Conservation (phyloP, 1,139 yeast genomes). For the Wickerhamiella infanticola region DNA sequence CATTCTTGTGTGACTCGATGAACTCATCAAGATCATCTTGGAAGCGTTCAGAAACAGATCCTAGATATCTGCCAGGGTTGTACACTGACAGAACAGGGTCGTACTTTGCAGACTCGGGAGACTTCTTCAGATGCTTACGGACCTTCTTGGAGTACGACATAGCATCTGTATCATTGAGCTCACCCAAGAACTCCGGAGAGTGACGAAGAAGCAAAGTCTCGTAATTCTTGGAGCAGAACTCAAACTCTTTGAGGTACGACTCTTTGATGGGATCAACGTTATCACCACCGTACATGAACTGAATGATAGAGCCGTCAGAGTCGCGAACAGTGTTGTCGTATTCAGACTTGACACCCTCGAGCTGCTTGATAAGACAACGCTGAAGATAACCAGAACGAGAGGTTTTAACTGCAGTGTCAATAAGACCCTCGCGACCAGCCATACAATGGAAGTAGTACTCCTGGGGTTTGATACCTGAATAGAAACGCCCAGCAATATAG, state of each 20-base stretch:
- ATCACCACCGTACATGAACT: constrained; percentile 96
- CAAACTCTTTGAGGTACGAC: constrained; percentile 84
- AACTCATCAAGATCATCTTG: constrained; percentile 64
- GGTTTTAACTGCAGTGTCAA: constrained; percentile 98
- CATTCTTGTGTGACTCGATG: constrained; percentile 33
- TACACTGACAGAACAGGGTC: constrained; percentile 81
- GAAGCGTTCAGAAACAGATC: constrained; percentile 85
- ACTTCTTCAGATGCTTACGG: constrained; percentile 57
- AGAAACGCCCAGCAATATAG: constrained; percentile 91
- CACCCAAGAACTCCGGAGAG: constrained; percentile 47
- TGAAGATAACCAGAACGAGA: constrained; percentile 97
- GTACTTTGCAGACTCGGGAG: constrained; percentile 41
- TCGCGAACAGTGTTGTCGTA: constrained; percentile 95
- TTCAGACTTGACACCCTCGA: constrained; percentile 90
- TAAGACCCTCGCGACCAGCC: constrained; percentile 99
- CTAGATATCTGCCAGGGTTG: constrained; percentile 80
- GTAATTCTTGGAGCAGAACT: constrained; percentile 84
- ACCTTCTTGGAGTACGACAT: constrained; percentile 67
- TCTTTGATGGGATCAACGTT: constrained; percentile 88
- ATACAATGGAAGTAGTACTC: constrained; percentile 99
- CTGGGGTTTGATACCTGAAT: constrained; percentile 97
- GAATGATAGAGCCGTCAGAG: constrained; percentile 84
- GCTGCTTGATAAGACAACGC: constrained; percentile 94
- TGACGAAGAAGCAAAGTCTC: constrained; percentile 75
- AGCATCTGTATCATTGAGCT: constrained; percentile 46